Evolutionary conservation across 2,329 filamentous ascomycete genomes (phyloP), one percentile per base, ranked within the genome.

Genomic region (Colletotrichum incanum): DNA sequence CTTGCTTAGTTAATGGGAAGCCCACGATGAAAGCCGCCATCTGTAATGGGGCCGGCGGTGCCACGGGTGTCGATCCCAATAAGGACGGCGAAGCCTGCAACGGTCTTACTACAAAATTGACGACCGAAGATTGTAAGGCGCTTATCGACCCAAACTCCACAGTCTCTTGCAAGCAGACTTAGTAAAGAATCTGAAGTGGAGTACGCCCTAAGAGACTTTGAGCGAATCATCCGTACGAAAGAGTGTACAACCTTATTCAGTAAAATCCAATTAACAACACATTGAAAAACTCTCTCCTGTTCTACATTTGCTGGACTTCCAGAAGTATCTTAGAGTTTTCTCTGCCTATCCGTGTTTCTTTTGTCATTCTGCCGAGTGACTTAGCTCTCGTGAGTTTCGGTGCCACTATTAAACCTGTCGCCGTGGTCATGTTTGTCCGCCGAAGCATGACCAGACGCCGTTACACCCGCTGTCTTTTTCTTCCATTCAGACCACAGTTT

Each of bases 1-100:
- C 31, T 54, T 61, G 55, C 20, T 26, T 61, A 8, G 34, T 34
- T 26, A 55, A 26, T 14, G 55, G 52, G 12, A 65, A 23, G 16
- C 55, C 47, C 54, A 4, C 54, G 7, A 70, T 65, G 45, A 54
- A 47, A 14, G 18, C 52, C 1, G 3, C 45, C 7, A 41, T 61
- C 55, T 71, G 31, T 12, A 61, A 66, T 28, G 61, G 52, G n/a
- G 54, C 61, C 11, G 54, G 67, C 6, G 28, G 39, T 12, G 37
- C 47, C n/a, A 65, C 23, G 18, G 59, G 52, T 2, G 20, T 18
- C 1, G 12, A 69, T 31, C 14, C 34, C 5, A 54, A 52, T 14
- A 45, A 69, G 34, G 28, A 70, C 31, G 62, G 54, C 2, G n/a
- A 60, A n/a, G 4, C 8, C 3, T 65, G 61, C 37, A 47, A 70